phyloP scores from a whole-genome alignment of 2,329 filamentous ascomycete species.

The Epichloe elymi region DNA sequence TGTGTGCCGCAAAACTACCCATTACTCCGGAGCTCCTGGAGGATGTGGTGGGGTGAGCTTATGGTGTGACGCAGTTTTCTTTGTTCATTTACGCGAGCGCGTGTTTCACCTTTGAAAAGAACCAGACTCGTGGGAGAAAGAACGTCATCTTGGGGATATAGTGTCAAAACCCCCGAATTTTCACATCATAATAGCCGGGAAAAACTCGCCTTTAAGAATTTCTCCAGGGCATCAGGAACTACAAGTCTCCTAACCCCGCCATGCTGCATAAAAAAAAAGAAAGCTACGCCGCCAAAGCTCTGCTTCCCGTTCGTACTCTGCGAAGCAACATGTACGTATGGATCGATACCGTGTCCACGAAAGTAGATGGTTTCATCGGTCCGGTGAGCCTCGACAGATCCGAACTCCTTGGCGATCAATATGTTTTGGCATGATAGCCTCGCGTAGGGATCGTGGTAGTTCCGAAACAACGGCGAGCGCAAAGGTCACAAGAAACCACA shows the following conservation, averaged over 20 bases:
- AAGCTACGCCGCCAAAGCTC: background rate
- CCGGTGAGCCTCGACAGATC: background rate
- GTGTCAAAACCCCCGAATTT: too few relatives aligned
- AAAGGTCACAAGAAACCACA: background rate
- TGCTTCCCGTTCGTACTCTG: background rate
- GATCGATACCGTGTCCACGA: background rate
- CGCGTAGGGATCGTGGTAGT: conserved; percentile 1
- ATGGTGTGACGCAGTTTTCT: too few relatives aligned
- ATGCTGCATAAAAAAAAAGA: too few relatives aligned
- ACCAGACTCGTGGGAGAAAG: too few relatives aligned
- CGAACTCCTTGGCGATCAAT: background rate
- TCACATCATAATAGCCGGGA: too few relatives aligned
- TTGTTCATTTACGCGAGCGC: too few relatives aligned
- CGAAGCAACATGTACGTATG: background rate
- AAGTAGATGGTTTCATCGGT: background rate
- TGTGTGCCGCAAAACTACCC: background rate
- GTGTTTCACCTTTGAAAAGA: too few relatives aligned
- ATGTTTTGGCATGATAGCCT: conserved; percentile 3
- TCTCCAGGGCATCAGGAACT: too few relatives aligned
- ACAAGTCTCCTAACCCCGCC: too few relatives aligned
- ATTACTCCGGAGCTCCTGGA: background rate
- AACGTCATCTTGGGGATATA: too few relatives aligned
- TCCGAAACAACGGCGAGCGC: background rate
- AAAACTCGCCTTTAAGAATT: too few relatives aligned
- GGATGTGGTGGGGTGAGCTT: too few relatives aligned